Evolutionary conservation across 306 rosid species (phyloP), one percentile per base, ranked within the genome.

Genomic region (Clitoria ternatea): DNA sequence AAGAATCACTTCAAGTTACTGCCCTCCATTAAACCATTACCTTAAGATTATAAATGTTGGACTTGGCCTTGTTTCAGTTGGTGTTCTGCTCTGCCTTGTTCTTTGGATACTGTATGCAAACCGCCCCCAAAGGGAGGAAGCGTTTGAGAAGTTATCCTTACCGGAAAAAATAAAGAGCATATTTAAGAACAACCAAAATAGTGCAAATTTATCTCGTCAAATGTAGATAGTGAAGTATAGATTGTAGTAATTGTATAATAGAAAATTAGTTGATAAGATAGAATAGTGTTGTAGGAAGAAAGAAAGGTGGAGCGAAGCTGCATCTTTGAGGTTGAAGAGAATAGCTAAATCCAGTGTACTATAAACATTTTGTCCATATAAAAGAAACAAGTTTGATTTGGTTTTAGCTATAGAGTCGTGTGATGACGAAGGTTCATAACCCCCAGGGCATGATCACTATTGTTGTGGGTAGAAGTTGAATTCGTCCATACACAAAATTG

Each of bases 31-130:
- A 32, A 81, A 84, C 70, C 88, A 78, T 56, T 80, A 82, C 77
- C 91, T 94, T 14, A 80, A 86, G 84, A 75, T 86, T 36, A 83
- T 90, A 56, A 85, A 86, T 75, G 86, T 86, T 17, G 99, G 99
- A 40, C 78, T 94, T 64, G 97, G 87, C 13, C 85, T 94, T 77
- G 81, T 89, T 53, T 94, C 99, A 12, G 97, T 89, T 13, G 97
- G 96, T 54, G 90, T 91, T 37, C 69, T 94, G 77, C 89, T 94
- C 54, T 91, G 97, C 55, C 99, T 94, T 57, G 87, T 94, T 70
- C 89, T 94, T 36, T 94, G 99, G 99, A 71, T 89, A 65, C 92
- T 94, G 37, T 91, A 86, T 80, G 86, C 99, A 67, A 91, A 94
- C 97, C 92, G 89, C 96, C 89, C 89, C 87, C 81, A 27, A 84